Evolutionary conservation across 164 flowering plant species (phyloP).

Genomic region (Echeveria elegans): DNA sequence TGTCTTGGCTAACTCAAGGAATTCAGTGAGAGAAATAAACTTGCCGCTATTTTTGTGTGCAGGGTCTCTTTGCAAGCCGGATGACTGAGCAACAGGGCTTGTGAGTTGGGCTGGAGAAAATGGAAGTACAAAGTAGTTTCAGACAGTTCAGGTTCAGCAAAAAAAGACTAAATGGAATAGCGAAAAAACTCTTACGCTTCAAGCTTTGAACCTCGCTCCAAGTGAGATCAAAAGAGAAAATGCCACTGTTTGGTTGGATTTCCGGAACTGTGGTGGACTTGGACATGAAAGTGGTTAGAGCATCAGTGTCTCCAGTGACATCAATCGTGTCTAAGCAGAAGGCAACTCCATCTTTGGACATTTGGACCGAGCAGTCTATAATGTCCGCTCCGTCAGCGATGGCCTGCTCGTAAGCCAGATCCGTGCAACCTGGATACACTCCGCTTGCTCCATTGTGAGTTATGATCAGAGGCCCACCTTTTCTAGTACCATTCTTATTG

Average conservation of each 20-base stretch:
- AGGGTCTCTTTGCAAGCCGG: constrained; percentile 49
- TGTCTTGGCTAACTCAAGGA: constrained; percentile 57
- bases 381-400: constrained; percentile 75
- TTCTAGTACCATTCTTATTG: constrained; percentile 23
- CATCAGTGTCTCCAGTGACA: constrained; percentile 54
- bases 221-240: constrained; percentile 54
- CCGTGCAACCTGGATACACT: constrained; percentile 70
- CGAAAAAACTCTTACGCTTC: constrained; percentile 50
- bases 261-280: constrained; percentile 33
- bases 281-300: constrained; percentile 48
- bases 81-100: constrained; percentile 21
- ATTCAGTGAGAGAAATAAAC: constrained; percentile 42
- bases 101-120: constrained; percentile 45
- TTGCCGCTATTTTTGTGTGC: constrained; percentile 50
- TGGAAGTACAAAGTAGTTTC: not conserved
- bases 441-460: constrained; percentile 89
- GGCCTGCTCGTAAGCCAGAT: constrained; percentile 67
- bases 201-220: constrained; percentile 62
- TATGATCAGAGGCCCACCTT: constrained; percentile 40
- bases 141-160: not conserved
- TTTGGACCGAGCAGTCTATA: constrained; percentile 84
- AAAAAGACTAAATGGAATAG: not conserved
- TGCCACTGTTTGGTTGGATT: constrained; percentile 32
- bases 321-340: constrained; percentile 64
- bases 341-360: constrained; percentile 66